phyloP scores from a whole-genome alignment of 768 basidiomycete species.

The Lactarius trivialis region DNA sequence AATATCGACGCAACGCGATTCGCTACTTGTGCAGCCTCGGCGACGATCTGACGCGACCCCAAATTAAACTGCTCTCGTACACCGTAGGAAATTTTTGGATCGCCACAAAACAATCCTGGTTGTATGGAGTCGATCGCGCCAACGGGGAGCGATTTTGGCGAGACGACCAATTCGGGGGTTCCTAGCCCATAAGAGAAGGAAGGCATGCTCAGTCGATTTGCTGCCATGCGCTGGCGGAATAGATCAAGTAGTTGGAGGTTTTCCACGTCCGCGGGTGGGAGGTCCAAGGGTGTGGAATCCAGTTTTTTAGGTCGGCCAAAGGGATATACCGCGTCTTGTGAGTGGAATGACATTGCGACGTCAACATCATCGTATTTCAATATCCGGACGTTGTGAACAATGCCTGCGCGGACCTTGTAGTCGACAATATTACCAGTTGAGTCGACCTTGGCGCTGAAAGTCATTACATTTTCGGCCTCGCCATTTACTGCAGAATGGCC shows the following conservation, averaged over 20 bases:
- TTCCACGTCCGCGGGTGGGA: constrained; percentile 16
- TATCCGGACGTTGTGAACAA: constrained; percentile 60
- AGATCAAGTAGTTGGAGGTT: constrained; percentile 31
- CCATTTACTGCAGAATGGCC: constrained; percentile 32
- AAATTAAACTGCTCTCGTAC: constrained; percentile 31
- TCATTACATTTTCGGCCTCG: constrained; percentile 52
- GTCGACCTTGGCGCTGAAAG: constrained; percentile 73
- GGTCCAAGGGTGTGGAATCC: constrained; percentile 3
- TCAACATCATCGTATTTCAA: constrained; percentile 69
- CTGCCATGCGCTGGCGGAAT: constrained; percentile 17
- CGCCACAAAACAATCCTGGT: constrained; percentile 36
- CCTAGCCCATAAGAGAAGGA: not conserved
- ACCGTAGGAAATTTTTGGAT: constrained; percentile 44
- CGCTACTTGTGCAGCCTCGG: constrained; percentile 79
- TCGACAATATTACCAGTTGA: constrained; percentile 60
- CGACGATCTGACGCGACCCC: constrained; percentile 53
- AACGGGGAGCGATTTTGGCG: constrained; percentile 23
- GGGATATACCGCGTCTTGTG: constrained; percentile 31
- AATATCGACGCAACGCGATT: constrained; percentile 71
- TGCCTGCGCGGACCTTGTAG: constrained; percentile 58
- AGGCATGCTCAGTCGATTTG: not conserved
- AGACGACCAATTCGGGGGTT: constrained; percentile 24
- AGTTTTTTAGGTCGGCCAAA: constrained; percentile 33
- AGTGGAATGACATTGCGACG: constrained; percentile 33
- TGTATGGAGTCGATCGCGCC: constrained; percentile 10